Evolutionary conservation across 805 yeast genomes (phyloP).

Genomic region (Metschnikowia lunata): DNA sequence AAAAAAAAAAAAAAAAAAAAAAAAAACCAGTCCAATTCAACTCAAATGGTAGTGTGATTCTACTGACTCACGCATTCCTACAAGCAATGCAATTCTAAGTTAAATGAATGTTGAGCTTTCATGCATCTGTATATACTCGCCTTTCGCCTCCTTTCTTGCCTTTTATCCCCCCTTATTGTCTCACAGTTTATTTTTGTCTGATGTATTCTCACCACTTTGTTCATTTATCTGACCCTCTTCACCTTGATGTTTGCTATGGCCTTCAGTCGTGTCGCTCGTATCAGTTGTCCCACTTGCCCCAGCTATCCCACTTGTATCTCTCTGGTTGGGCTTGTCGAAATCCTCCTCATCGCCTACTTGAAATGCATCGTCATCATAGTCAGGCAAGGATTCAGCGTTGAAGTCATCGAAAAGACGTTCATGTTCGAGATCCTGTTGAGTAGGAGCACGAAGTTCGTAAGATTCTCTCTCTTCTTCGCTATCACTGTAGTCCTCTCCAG

Average conservation of each 20-base stretch:
- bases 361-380: slow-evolving; percentile 38
- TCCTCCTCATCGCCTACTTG: slow-evolving; percentile 37
- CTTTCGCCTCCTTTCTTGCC: too few species aligned
- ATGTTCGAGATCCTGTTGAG: slow-evolving; percentile 32
- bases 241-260: slow-evolving; percentile 1
- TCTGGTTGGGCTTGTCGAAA: slow-evolving; percentile 4
- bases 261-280: not conserved
- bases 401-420: slow-evolving; percentile 40
- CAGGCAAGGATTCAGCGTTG: slow-evolving; percentile 35
- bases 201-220: not conserved
- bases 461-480: slow-evolving; percentile 36
- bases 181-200: not conserved
- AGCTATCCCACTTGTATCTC: not conserved
- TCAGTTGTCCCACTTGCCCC: not conserved
- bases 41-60: too few species aligned
- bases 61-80: too few species aligned
- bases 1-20: too few species aligned
- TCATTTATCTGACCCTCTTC: not conserved
- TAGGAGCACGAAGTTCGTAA: slow-evolving; percentile 27
- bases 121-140: too few species aligned
- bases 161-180: too few species aligned
- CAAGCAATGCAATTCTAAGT: too few species aligned
- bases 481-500: slow-evolving; percentile 53
- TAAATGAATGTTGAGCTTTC: too few species aligned
- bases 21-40: too few species aligned